Base-by-base conservation (phyloP, 2,329 filamentous ascomycete genomes). In the Aspergillus sp. region DNA sequence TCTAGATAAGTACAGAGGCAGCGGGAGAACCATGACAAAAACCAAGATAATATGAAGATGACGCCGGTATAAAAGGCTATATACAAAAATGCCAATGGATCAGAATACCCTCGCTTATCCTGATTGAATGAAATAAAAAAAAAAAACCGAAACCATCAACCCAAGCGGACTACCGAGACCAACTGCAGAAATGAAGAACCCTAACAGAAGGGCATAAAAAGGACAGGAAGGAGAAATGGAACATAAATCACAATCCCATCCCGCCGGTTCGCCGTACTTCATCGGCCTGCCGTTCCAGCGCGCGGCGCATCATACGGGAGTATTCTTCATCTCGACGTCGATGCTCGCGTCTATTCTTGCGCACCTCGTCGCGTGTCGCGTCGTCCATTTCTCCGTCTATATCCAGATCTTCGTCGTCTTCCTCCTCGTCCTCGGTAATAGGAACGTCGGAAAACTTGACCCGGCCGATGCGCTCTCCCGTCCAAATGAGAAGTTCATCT, bases 401-500 rank as follows among this genome's bases (percentile, higher is more conserved):
- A 66, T 64, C 16, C 68, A 68, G 31, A 16, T 72, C 78, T 50
- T 77, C 77, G 54, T 77, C 75, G 10, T 74, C 73, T 31, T 74
- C 69, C 7, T 74, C 74, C 26, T 72, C 69, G 11, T 73, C 71
- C 42, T 69, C 49, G 75, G 67, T 49, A 75, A 68, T 75, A 70
- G 45, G 51, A 2, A 63, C 62, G 49, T 80, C 76, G 1, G 86
- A 85, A 70, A 90, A 90, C 56, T 78, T 82, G 20, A 96, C 74
- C 59, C 95, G 80, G 0, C 92, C 93, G 51, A 96, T 78, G 63
- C 87, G 88, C 59, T 96, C 92, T 18, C 92, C 93, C 0, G 92
- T 96, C 92, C 92, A 96, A 51, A 96, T 81, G 4, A 96, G 74
- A 12, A 97, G 75, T 67, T 94, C 89, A 68, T 92, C 87, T 53